Percentiles rank a stretch among this genome's conserved stretches.
These are phyloP conservation scores for Gynochthodes officinalis DNA, from an alignment of 257 asterid genomes.

Conservation along the genomic window DNA sequence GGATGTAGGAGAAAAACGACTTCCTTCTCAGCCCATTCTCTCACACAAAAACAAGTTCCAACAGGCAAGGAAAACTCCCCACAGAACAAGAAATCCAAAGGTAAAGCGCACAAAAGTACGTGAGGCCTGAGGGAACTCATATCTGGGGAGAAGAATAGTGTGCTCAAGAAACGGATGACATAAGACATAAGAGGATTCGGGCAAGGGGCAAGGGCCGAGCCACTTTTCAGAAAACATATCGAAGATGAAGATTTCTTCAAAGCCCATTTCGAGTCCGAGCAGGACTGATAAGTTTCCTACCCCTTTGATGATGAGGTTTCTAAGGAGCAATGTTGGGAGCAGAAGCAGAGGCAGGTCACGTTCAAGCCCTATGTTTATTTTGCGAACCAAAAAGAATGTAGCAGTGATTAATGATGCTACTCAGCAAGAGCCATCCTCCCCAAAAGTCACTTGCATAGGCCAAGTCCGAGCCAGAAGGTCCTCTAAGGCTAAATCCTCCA, in stretches of 20 bases:
- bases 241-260: slow-evolving; percentile 50
- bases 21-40: neutral
- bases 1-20: neutral
- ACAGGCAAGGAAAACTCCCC: neutral
- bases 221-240: neutral
- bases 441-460: slow-evolving; percentile 89
- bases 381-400: slow-evolving; percentile 30
- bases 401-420: slow-evolving; percentile 27
- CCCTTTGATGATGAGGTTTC: slow-evolving; percentile 73
- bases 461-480: slow-evolving; percentile 72
- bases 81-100: neutral
- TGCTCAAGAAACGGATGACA: too few relatives aligned
- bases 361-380: slow-evolving; percentile 65
- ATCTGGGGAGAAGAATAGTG: too few relatives aligned
- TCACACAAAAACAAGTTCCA: neutral
- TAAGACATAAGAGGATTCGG: too few relatives aligned
- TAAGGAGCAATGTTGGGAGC: slow-evolving; percentile 65
- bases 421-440: slow-evolving; percentile 71
- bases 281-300: slow-evolving; percentile 78
- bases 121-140: neutral
- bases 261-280: slow-evolving; percentile 71
- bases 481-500: neutral
- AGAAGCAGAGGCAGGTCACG: slow-evolving; percentile 69
- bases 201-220: too few relatives aligned
- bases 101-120: neutral